Evolutionary conservation across 345 rosid genomes (phyloP), one percentile per base, ranked within the genome.

Genomic region (Geranium brycei): DNA sequence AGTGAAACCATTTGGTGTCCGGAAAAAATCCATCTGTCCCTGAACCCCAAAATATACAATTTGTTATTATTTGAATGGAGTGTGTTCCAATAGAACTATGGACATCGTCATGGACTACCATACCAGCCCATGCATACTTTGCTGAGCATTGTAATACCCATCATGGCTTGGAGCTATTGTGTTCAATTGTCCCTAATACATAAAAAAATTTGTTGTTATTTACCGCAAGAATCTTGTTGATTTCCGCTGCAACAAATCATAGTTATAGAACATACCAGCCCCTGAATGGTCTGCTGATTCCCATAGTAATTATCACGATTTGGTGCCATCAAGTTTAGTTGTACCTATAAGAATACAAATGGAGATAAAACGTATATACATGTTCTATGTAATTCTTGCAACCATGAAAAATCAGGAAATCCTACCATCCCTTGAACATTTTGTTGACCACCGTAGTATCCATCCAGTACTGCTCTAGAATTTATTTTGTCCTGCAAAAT

Each of bases 11-110:
- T 81, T 38, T 23, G 85, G 81, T 41, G 83, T 38, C 41, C 91
- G 75, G 77, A 87, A 87, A 81, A 87, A 87, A 76, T 89, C 95
- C 71, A 87, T 81, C 70, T 83, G 85, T 15, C 81, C 85, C 86
- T 84, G 85, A 56, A 57, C 13, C 32, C 23, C 15, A 10, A 7
- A 47, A 47, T 6, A 47, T 47, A 8, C 53, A 47, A 3, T 47
- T 0, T 47, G 13, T 47, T 47, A 47, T 7, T 8, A 47, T 47
- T 6, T 47, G 14, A 47, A 47, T 13, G 7, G 3, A n/a, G n/a
- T 10, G 15, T n/a, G 17, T 4, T 12, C 23, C 14, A 61, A 4
- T 7, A 61, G 18, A 38, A n/a, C 19, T 61, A 17, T n/a, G 12
- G 15, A 23, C 19, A 62, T 30, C 59, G 31, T 30, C 3, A 23